Conservation (phyloP, 495 filamentous ascomycete genomes). For the Thermochaetoides thermophila region DNA sequence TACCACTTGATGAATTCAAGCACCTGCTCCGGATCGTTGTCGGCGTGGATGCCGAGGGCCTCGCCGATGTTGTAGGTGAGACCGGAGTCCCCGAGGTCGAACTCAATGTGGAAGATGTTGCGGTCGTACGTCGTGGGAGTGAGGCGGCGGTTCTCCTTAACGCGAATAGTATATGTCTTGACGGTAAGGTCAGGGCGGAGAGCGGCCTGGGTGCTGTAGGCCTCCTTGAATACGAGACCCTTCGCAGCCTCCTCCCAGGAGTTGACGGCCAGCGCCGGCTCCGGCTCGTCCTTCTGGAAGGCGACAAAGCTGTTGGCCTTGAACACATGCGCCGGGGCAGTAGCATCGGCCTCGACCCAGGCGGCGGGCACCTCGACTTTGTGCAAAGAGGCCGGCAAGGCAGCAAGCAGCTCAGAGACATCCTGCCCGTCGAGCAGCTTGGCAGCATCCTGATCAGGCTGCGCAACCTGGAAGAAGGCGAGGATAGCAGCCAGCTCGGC, state of each 20-base stretch:
- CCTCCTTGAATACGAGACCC: constrained; percentile 87
- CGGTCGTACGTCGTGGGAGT: constrained; percentile 84
- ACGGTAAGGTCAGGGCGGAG: constrained; percentile 74
- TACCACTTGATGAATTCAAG: constrained; percentile 79
- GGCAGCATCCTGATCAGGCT: constrained; percentile 44
- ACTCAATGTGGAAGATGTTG: constrained; percentile 99
- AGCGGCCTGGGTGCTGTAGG: constrained; percentile 54
- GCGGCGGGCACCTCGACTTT: constrained; percentile 58
- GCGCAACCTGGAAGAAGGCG: constrained; percentile 63
- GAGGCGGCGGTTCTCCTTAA: constrained; percentile 88
- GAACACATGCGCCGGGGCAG: constrained; percentile 43
- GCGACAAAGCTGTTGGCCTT: constrained; percentile 63
- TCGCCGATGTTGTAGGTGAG: constrained; percentile 95
- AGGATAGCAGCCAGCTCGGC: constrained; percentile 53
- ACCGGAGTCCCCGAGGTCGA: constrained; percentile 79
- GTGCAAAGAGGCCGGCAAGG: constrained; percentile 54
- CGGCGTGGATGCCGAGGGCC: constrained; percentile 90
- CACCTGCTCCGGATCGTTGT: constrained; percentile 73
- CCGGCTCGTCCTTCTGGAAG: constrained; percentile 63
- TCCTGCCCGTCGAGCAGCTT: constrained; percentile 27
- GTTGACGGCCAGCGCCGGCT: constrained; percentile 49
- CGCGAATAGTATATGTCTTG: constrained; percentile 75
- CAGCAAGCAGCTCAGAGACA: constrained; percentile 45
- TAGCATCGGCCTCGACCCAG: constrained; percentile 50
- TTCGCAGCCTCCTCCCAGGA: constrained; percentile 73